Percentiles rank a stretch among this genome's conserved stretches.
Evolutionary conservation across 306 rosid species (phyloP).

Genomic region (Quercus cerris): DNA sequence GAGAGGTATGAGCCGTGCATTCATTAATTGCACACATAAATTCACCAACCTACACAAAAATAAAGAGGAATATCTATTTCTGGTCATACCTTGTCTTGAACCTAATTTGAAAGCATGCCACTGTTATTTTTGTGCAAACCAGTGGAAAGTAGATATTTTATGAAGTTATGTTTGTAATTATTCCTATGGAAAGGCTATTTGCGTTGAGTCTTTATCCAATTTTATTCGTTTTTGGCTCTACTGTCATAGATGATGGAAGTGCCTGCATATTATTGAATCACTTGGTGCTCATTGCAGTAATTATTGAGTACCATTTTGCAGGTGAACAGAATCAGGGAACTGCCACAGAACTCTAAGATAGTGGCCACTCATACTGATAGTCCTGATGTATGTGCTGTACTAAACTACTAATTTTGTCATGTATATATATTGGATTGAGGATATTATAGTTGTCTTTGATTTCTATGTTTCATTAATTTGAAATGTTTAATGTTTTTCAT

Average conservation of each 20-base stretch:
- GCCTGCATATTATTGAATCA: not conserved
- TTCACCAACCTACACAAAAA: not conserved
- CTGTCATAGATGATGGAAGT: not conserved
- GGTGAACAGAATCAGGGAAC: conserved; percentile 98
- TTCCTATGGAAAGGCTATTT: not conserved
- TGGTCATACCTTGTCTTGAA: not conserved
- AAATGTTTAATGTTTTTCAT: not conserved
- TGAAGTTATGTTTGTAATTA: not conserved
- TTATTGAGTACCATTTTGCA: conserved; percentile 31
- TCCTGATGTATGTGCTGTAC: conserved; percentile 72
- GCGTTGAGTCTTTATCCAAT: not conserved
- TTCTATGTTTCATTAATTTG: conserved; percentile 15
- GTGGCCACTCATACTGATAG: conserved; percentile 98
- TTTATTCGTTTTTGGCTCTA: conserved; percentile 6
- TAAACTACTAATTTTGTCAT: conserved; percentile 1
- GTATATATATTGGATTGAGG: not conserved
- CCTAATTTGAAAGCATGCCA: not conserved
- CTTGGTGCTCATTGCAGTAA: conserved; percentile 13
- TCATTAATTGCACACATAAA: not conserved
- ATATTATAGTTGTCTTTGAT: not conserved
- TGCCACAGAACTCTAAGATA: conserved; percentile 86
- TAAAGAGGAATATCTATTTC: not conserved
- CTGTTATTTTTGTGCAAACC: not conserved
- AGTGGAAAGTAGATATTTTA: not conserved
- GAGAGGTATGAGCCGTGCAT: conserved; percentile 65